Evolutionary conservation across 2,329 filamentous ascomycete species (phyloP).

Genomic region (Huntiella decipiens): DNA sequence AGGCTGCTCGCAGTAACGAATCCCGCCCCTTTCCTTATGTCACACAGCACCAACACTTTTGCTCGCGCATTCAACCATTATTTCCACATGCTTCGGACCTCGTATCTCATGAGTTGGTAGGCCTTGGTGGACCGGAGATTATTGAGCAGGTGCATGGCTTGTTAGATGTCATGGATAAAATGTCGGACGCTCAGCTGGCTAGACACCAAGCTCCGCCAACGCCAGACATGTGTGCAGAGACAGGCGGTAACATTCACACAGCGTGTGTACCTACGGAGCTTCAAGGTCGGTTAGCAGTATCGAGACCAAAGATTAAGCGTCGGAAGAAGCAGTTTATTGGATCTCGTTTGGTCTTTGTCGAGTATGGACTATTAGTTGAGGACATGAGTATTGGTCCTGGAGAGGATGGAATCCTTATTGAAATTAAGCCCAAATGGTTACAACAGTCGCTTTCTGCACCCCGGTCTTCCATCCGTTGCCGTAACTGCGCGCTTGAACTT

Average conservation of each 20-base stretch:
- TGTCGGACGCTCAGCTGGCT: constrained; percentile 11
- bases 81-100: constrained; percentile 18
- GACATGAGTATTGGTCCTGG: constrained; percentile 40
- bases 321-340: constrained; percentile 28
- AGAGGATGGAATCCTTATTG: constrained; percentile 28
- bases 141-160: constrained; percentile 31
- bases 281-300: background rate
- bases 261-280: constrained; percentile 5
- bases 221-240: constrained; percentile 8
- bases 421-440: constrained; percentile 79
- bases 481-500: constrained; percentile 47
- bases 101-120: constrained; percentile 34
- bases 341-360: constrained; percentile 28
- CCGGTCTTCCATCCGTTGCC: constrained; percentile 40
- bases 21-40: constrained; percentile 11
- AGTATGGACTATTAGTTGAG: constrained; percentile 50
- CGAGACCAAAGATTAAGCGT: constrained; percentile 7
- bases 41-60: constrained; percentile 12
- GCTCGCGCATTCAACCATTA: constrained; percentile 9
- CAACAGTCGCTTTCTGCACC: constrained; percentile 57
- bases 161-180: constrained; percentile 29
- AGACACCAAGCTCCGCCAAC: constrained; percentile 7
- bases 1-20: constrained; percentile 10
- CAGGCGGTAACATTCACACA: constrained; percentile 1
- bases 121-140: constrained; percentile 19